phyloP scores from a whole-genome alignment of 2,329 filamentous ascomycete species.

The Penicillium freii region DNA sequence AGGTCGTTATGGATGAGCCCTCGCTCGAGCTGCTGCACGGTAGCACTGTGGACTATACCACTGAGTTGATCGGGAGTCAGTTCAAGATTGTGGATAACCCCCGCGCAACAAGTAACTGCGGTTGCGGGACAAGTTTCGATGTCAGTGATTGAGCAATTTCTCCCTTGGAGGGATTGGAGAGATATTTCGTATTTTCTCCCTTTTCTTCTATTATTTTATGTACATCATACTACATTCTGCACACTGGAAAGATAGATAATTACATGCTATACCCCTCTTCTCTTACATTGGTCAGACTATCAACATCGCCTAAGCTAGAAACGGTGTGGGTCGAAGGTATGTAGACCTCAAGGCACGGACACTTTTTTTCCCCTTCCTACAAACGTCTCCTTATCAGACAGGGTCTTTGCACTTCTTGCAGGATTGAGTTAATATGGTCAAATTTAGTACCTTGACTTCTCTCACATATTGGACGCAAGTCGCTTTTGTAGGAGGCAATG shows the following conservation, averaged over 20 bases:
- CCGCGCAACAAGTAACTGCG: constrained; percentile 86
- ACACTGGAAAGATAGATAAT: constrained; percentile 22
- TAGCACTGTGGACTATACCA: constrained; percentile 94
- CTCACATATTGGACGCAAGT: neutral
- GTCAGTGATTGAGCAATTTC: constrained; percentile 60
- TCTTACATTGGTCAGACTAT: neutral
- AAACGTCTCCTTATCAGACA: neutral
- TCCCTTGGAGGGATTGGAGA: neutral
- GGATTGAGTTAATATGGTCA: neutral
- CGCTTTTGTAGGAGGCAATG: neutral
- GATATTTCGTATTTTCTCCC: neutral
- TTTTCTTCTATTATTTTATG: constrained; percentile 13
- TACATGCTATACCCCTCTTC: constrained; percentile 28
- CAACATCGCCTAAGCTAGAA: neutral
- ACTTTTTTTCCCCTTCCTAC: neutral
- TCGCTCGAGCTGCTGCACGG: constrained; percentile 87
- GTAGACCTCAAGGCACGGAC: no score
- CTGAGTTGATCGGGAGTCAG: constrained; percentile 89
- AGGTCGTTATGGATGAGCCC: constrained; percentile 82
- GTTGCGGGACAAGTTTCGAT: constrained; percentile 96
- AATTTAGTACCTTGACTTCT: neutral
- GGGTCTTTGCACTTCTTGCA: neutral
- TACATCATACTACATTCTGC: constrained; percentile 18
- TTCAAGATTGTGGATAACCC: constrained; percentile 98
- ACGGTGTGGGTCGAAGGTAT: no score